Evolutionary conservation across 306 rosid species (phyloP).

Genomic region (Datisca glomerata): DNA sequence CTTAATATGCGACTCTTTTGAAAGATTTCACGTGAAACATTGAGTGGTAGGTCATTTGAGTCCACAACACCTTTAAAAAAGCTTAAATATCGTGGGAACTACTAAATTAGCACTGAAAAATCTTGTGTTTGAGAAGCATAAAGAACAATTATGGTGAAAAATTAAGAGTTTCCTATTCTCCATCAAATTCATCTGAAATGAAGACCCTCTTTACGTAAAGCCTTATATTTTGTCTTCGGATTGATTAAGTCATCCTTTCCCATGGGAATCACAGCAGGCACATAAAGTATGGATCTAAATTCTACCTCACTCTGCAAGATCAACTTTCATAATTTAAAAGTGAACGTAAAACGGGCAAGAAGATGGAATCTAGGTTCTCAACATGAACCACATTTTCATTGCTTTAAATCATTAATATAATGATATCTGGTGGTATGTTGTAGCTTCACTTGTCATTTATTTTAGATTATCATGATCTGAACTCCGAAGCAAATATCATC

Average conservation of each 20-base stretch:
- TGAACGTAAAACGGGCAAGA: no score
- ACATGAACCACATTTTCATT: no score
- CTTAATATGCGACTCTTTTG: slow-evolving; percentile 88
- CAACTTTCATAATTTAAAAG: no score
- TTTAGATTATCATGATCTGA: no score
- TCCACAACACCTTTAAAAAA: slow-evolving; percentile 85
- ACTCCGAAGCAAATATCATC: no score
- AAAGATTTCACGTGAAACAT: slow-evolving; percentile 86
- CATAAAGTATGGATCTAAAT: slow-evolving; percentile 85
- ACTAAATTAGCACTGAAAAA: slow-evolving; percentile 1
- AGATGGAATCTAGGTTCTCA: no score
- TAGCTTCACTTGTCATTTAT: no score
- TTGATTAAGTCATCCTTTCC: slow-evolving; percentile 74
- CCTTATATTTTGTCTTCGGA: slow-evolving; percentile 94
- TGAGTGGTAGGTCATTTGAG: slow-evolving; percentile 90
- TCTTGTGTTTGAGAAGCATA: not conserved
- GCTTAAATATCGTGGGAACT: slow-evolving; percentile 85
- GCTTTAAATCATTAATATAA: no score
- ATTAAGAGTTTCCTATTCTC: slow-evolving; percentile 49
- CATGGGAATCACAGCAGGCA: slow-evolving; percentile 60
- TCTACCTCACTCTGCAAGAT: slow-evolving; percentile 85
- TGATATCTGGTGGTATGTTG: no score
- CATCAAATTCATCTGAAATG: slow-evolving; percentile 95
- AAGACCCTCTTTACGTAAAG: slow-evolving; percentile 88
- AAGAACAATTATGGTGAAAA: not conserved